Base-by-base conservation (phyloP, 2,329 filamentous ascomycete species). In the Amesomyces nigricolor region DNA sequence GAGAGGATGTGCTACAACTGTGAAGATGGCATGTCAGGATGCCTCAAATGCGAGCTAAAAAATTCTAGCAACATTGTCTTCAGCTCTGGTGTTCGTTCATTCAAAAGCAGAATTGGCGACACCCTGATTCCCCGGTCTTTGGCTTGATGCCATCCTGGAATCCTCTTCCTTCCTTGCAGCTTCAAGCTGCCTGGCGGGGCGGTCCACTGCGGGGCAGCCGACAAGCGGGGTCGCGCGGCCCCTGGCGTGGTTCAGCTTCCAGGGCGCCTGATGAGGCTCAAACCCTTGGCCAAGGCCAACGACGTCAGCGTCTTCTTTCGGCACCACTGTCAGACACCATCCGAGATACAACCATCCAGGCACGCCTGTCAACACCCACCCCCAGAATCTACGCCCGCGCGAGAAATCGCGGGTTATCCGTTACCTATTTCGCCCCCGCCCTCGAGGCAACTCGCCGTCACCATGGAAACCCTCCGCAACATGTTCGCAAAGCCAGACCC, bases 401-500 rank as follows among this genome's bases (percentile, higher is more conserved):
- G 32, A 19, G 10, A 30, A 30, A 46, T 47, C 37, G 47, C 14
- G 29, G 26, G 19, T 35, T 11, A 49, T n/a, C 17, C 30, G 8
- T 35, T 30, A 43, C 3, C 47, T 16, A 26, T 8, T 4, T 14
- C 9, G 44, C 50, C 10, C 19, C 38, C 30, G 51, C 47, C 47
- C 14, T 44, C 19, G 49, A 44, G 44, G 37, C 52, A 11, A 39
- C 17, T 3, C 2, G 17, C 29, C 26, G 46, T 64, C 67, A 72
- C 64, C 67, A 97, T 97, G 94, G 90, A 97, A 76, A 82, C 88
- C 43, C 78, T 97, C 69, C 89, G 85, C 71, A 79, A 86, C 57
- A 84, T 96, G 66, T 92, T 97, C 74, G 90, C 85, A 72, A 92
- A 90, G 73, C 92, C 94, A 38, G 91, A 95, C 68, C 94, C 94